Evolutionary conservation across 768 basidiomycete genomes (phyloP), one percentile per base, ranked within the genome.

Genomic region (Amanita fuliginea): DNA sequence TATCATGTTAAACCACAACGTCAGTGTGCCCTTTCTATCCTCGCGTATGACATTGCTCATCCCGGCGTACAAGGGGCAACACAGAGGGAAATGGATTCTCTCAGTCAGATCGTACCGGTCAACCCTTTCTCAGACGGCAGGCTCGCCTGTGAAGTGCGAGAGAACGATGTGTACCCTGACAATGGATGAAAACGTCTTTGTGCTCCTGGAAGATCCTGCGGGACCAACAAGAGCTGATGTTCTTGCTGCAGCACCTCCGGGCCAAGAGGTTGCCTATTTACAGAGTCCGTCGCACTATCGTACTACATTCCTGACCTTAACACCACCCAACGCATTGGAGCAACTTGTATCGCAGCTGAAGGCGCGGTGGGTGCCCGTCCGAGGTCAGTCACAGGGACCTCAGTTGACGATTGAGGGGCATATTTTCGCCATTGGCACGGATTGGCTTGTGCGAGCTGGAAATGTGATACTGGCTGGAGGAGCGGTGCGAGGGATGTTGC

Each of bases 131-230:
- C 71, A 76, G 51, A 70, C 73, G 45, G 71, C 73, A 3, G 76
- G 76, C 9, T 56, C 73, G 42, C 69, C 76, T 39, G 56, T 77
- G 21, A 68, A 67, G 13, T 65, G 74, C 3, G 86, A 89, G 59
- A 75, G 86, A 26, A 75, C 76, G 1, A 85, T 90, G 78, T 83
- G 76, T 55, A 70, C 85, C 14, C 70, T 90, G 16, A 85, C 84
- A 1, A 84, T 88, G 82, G 78, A 81, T 51, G 78, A 88, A 40
- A 83, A 83, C 55, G 83, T 85, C 21, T 90, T 87, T 60, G 86
- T 88, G 19, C 72, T 81, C 5, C 66, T 89, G 21, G 87, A 89
- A 57, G 86, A 90, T 61, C 83, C 83, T 30, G 65, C 72, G 8
- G 84, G 84, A 8, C 87, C 85, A 0, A 76, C 72, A 32, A 75